A percentile compares a stretch with the other conserved stretches of the same genome.
These are phyloP conservation scores for Pythium apleroticum DNA, from an alignment of 352 stramenopile genomes.

Conservation along the genomic window DNA sequence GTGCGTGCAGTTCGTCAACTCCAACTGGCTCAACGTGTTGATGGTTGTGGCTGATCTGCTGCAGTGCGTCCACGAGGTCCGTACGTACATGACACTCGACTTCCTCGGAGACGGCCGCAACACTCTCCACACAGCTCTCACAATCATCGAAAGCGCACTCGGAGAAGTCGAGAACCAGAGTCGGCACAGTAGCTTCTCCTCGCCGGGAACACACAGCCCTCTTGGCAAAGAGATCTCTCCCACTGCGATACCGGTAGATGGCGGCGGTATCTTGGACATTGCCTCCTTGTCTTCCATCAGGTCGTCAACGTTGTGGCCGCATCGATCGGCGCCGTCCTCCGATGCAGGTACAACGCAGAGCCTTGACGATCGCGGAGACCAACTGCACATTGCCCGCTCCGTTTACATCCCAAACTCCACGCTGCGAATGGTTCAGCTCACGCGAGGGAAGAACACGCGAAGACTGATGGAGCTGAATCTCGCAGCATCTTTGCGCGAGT, in stretches of 20 bases:
- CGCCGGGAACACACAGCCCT: no score
- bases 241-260: no score
- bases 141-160: conserved; percentile 22
- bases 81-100: conserved; percentile 1
- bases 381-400: background rate
- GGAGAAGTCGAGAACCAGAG: background rate
- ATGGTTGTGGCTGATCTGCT: conserved; percentile 1
- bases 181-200: background rate
- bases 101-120: conserved; percentile 16
- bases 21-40: background rate
- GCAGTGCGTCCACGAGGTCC: conserved; percentile 9
- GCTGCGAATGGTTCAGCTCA: background rate
- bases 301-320: no score
- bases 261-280: no score
- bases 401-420: background rate
- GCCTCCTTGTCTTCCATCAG: no score
- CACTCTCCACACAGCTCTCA: conserved; percentile 15
- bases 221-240: no score
- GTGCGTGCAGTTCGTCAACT: conserved; percentile 22
- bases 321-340: no score
- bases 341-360: no score
- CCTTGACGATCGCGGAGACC: no score
- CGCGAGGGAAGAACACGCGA: no score
- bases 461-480: background rate
- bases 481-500: no score